Percentiles rank a stretch among this genome's conserved stretches.
Evolutionary conservation across 176 grass and related monocot genomes (phyloP).

Genomic region (Rhynchospora tenuis): DNA sequence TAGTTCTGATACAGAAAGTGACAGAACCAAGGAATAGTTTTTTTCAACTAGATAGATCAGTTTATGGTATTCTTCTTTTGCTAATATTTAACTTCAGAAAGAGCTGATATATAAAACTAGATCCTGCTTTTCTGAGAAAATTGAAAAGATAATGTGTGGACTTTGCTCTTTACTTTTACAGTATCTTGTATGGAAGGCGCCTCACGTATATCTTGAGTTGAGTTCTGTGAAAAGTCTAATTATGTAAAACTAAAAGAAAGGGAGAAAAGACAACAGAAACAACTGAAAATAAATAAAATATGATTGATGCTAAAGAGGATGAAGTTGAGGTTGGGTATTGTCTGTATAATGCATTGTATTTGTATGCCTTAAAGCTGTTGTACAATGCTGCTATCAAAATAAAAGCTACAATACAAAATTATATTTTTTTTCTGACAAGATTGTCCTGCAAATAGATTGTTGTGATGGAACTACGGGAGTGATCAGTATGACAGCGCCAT

Average conservation of each 20-base stretch:
- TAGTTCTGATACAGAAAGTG: neutral
- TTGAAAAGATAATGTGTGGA: neutral
- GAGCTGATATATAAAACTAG: neutral
- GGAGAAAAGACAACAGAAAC: neutral
- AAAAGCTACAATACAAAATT: neutral
- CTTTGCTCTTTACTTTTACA: neutral
- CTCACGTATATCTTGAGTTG: neutral
- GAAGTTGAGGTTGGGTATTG: neutral
- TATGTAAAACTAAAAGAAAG: neutral
- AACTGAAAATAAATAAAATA: neutral
- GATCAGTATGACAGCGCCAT: constrained; percentile 71
- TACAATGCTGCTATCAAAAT: neutral
- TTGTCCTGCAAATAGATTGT: constrained; percentile 49
- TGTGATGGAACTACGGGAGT: constrained; percentile 98
- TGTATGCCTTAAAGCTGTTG: neutral
- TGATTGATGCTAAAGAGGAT: neutral
- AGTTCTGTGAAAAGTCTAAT: neutral
- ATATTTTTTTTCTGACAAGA: neutral
- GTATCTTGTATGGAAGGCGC: neutral
- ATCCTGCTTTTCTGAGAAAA: neutral
- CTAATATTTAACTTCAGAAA: neutral
- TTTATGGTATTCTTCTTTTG: neutral
- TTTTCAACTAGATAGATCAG: neutral
- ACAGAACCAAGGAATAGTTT: neutral
- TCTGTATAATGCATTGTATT: neutral